These are phyloP conservation scores for Fusarium keratoplasticum DNA, from an alignment of 2,329 filamentous ascomycete species.

Conservation along the genomic window DNA sequence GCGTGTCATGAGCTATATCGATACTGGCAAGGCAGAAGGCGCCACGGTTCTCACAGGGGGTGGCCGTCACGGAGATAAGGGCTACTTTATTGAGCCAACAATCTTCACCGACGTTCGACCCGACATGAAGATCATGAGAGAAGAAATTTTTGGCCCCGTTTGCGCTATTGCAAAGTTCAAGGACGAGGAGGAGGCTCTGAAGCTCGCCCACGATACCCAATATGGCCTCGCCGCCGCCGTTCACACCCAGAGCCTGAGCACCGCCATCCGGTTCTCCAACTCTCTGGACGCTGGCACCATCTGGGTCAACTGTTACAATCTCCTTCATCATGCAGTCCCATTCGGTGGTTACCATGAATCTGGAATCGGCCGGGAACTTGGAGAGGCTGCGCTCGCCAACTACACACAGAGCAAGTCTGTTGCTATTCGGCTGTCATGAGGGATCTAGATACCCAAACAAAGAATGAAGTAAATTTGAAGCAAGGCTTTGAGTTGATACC, in stretches of 20 bases:
- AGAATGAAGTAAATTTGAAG: neutral
- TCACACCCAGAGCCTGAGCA: conserved; percentile 86
- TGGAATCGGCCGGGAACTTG: conserved; percentile 82
- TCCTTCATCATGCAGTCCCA: conserved; percentile 72
- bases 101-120: conserved; percentile 85
- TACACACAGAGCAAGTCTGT: conserved; percentile 79
- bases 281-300: conserved; percentile 76
- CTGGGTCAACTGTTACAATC: conserved; percentile 75
- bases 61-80: conserved; percentile 73
- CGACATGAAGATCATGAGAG: conserved; percentile 91
- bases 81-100: conserved; percentile 92
- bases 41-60: conserved; percentile 69
- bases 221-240: conserved; percentile 88
- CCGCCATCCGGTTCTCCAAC: conserved; percentile 83
- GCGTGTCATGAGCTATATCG: conserved; percentile 86
- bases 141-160: conserved; percentile 94
- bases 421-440: conserved; percentile 22
- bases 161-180: conserved; percentile 89
- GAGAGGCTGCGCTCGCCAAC: conserved; percentile 73
- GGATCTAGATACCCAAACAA: neutral
- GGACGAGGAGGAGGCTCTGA: conserved; percentile 81
- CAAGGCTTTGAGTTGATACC: too few species aligned
- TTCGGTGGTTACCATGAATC: conserved; percentile 85
- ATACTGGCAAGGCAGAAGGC: conserved; percentile 71
- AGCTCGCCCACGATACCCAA: conserved; percentile 77